Evolutionary conservation across 495 filamentous ascomycete genomes (phyloP).

Genomic region (Hyaloscypha variabilis): DNA sequence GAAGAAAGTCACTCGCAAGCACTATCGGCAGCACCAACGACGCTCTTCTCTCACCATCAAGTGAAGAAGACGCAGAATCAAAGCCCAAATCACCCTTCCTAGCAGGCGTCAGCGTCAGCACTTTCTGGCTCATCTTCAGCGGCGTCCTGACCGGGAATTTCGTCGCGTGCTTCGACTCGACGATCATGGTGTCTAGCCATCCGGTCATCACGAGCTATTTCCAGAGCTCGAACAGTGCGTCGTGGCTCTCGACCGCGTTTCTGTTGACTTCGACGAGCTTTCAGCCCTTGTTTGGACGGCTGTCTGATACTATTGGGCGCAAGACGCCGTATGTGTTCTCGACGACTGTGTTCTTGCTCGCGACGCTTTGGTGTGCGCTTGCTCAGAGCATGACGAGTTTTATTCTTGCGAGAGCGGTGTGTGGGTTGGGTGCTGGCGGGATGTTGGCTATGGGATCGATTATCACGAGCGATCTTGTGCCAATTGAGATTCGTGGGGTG

Average conservation of each 20-base stretch:
- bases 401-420: slow-evolving; percentile 71
- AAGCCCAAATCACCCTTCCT: slow-evolving; percentile 34
- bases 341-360: slow-evolving; percentile 62
- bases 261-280: slow-evolving; percentile 76
- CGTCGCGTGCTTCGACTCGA: slow-evolving; percentile 64
- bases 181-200: slow-evolving; percentile 81
- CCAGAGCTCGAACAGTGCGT: slow-evolving; percentile 71
- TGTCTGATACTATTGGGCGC: slow-evolving; percentile 75
- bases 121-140: slow-evolving; percentile 57
- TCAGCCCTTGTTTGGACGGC: slow-evolving; percentile 70
- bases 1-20: slow-evolving; percentile 19
- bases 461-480: slow-evolving; percentile 74
- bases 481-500: slow-evolving; percentile 68
- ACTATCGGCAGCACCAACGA: slow-evolving; percentile 15
- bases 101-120: slow-evolving; percentile 42
- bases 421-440: slow-evolving; percentile 75
- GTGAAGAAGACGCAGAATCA: slow-evolving; percentile 9
- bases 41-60: background rate
- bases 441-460: slow-evolving; percentile 74
- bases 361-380: slow-evolving; percentile 73
- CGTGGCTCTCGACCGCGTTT: slow-evolving; percentile 82
- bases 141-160: slow-evolving; percentile 39
- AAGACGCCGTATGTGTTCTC: slow-evolving; percentile 68
- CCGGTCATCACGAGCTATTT: slow-evolving; percentile 83
- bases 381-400: slow-evolving; percentile 73